Conservation (phyloP, 345 rosid genomes). For the Eucalyptus regnans region DNA sequence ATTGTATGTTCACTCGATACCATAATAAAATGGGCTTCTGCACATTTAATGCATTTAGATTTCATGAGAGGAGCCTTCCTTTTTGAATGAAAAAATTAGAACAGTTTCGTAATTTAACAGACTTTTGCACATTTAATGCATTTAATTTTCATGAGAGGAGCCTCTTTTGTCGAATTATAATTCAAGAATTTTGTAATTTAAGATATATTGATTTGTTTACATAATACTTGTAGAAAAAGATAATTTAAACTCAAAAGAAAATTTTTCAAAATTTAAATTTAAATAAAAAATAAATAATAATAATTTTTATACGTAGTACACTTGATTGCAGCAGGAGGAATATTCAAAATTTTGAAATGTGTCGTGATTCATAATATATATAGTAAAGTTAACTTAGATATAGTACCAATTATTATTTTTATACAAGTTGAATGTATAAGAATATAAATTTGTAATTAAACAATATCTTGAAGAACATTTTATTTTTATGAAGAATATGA, state of each 20-base stretch:
- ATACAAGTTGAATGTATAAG: background rate
- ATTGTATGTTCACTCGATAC: background rate
- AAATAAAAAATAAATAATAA: background rate
- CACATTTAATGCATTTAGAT: background rate
- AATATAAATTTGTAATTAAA: too few relatives aligned
- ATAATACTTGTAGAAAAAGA: background rate
- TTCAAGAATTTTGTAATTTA: background rate
- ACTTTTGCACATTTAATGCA: background rate
- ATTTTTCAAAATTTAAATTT: fast-evolving
- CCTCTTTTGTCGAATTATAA: background rate
- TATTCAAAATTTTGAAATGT: background rate
- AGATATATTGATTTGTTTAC: background rate
- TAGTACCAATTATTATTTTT: background rate
- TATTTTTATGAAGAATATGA: background rate
- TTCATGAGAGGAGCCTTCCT: background rate
- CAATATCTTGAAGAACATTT: too few relatives aligned
- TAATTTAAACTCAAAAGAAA: background rate
- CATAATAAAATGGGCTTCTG: background rate
- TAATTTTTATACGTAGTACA: background rate
- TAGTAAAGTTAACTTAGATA: too few relatives aligned
- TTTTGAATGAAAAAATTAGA: background rate
- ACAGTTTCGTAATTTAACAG: background rate
- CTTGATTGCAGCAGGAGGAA: background rate
- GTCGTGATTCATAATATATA: too few relatives aligned
- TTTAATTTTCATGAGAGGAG: background rate